Evolutionary conservation across 306 rosid genomes (phyloP), one percentile per base, ranked within the genome.

Genomic region (Cicer arietinum): DNA sequence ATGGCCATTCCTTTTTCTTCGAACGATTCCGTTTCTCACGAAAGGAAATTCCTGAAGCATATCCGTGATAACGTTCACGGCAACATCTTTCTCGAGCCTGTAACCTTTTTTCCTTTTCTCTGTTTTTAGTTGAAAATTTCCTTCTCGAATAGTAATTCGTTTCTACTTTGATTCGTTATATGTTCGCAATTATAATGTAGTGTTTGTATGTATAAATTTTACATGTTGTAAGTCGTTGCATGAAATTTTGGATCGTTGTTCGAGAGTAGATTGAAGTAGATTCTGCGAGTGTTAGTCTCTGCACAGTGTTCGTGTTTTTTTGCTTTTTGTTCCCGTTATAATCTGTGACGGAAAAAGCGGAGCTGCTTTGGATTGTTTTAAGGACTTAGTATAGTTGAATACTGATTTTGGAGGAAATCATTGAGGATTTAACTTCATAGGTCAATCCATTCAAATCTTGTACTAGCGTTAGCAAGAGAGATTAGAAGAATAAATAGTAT

Each of bases 21-120:
- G 1, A 47, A 40, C 69, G 85, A 78, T 17, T 85, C 63, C 9
- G 18, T 66, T 30, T 65, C 56, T 37, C 16, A 12, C 41, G 89
- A 88, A 13, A 85, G 96, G 67, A 69, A 58, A 16, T 46, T 57
- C 10, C 53, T 82, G 57, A 90, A 90, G 85, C 91, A 82, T 48
- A 84, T 90, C 41, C 90, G 67, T 46, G 96, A 90, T 50, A 90
- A 90, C 69, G 91, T 90, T 50, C 96, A 88, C 45, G 93, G 93
- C 53, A 85, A 84, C 81, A 84, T 90, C 73, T 82, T 69, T 57
- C 93, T 90, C n/a, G 96, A 90, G 43, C 91, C 87, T 80, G 96
- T 88, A 52, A 47, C 50, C 16, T 40, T 79, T 47, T 71, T 86
- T 51, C 65, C 41, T 8, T 7, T 41, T 67, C 16, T 79, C 60